phyloP scores from a whole-genome alignment of 2,329 filamentous ascomycete species.

The Trichoderma cornu-damae region DNA sequence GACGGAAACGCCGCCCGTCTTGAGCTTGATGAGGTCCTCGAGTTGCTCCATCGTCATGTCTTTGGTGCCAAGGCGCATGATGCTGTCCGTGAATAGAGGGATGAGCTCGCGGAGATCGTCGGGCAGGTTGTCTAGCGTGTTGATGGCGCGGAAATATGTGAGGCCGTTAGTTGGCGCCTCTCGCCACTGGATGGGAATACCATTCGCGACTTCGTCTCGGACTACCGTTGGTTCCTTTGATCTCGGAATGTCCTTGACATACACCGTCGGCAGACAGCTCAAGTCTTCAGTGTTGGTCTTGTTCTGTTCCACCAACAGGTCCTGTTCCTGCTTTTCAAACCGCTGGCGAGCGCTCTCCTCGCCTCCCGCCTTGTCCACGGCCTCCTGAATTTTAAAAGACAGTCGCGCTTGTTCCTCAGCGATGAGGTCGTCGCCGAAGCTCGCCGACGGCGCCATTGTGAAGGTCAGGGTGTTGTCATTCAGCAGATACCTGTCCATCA shows the following conservation, averaged over 20 bases:
- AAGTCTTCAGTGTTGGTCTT: constrained; percentile 79
- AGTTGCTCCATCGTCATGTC: constrained; percentile 87
- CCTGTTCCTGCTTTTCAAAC: constrained; percentile 72
- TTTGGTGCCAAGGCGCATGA: constrained; percentile 89
- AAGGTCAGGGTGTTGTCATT: constrained; percentile 85
- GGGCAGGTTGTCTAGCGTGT: constrained; percentile 71
- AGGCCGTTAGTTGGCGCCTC: constrained; percentile 92
- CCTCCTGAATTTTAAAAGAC: constrained; percentile 66
- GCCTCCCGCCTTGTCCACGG: constrained; percentile 62
- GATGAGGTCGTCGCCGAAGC: constrained; percentile 67
- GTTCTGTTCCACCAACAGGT: constrained; percentile 75
- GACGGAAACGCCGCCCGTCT: constrained; percentile 85
- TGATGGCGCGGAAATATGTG: constrained; percentile 91
- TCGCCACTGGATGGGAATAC: constrained; percentile 76
- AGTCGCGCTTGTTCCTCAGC: constrained; percentile 72
- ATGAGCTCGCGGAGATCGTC: constrained; percentile 79
- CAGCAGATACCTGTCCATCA: constrained; percentile 85
- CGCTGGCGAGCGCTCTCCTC: constrained; percentile 65
- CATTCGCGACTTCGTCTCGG: constrained; percentile 60
- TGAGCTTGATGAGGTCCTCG: constrained; percentile 92
- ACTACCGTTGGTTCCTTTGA: constrained; percentile 57
- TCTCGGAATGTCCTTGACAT: constrained; percentile 84
- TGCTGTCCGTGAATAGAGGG: constrained; percentile 83
- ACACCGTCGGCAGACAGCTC: constrained; percentile 79
- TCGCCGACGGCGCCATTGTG: constrained; percentile 82